Conservation (phyloP, 202 grass and related monocot species). For the Panicum hallii region DNA sequence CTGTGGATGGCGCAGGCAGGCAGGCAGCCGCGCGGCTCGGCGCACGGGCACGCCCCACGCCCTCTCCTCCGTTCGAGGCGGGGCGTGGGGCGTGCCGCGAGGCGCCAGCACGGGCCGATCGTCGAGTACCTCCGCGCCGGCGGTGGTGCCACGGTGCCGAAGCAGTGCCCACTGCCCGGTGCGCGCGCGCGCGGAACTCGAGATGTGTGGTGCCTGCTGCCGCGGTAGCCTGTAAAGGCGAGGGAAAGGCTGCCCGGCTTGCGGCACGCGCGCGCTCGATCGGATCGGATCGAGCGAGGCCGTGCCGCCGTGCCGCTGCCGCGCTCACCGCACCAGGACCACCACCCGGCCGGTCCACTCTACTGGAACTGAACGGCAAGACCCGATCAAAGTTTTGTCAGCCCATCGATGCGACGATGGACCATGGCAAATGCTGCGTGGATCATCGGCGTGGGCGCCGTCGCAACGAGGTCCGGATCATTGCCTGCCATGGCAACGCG, state of each 20-base stretch:
- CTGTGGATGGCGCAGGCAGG: not conserved
- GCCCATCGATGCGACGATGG: not conserved
- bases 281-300: not conserved
- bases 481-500: not conserved
- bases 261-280: slow-evolving; percentile 1
- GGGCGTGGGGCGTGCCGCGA: no score
- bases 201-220: not conserved
- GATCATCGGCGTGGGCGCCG: slow-evolving; percentile 5
- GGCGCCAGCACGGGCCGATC: not conserved
- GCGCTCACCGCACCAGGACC: not conserved
- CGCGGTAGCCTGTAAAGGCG: not conserved
- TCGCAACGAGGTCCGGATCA: not conserved
- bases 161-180: not conserved
- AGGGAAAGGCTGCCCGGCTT: not conserved
- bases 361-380: not conserved
- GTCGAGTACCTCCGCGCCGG: not conserved
- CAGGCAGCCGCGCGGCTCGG: not conserved
- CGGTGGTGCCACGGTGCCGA: slow-evolving; percentile 6
- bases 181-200: not conserved
- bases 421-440: not conserved
- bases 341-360: not conserved
- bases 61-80: not conserved
- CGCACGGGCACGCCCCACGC: not conserved
- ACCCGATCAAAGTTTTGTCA: not conserved
- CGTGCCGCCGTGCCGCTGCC: not conserved